Evolutionary conservation across 2,329 filamentous ascomycete species (phyloP).

Genomic region (Alternaria sp.): DNA sequence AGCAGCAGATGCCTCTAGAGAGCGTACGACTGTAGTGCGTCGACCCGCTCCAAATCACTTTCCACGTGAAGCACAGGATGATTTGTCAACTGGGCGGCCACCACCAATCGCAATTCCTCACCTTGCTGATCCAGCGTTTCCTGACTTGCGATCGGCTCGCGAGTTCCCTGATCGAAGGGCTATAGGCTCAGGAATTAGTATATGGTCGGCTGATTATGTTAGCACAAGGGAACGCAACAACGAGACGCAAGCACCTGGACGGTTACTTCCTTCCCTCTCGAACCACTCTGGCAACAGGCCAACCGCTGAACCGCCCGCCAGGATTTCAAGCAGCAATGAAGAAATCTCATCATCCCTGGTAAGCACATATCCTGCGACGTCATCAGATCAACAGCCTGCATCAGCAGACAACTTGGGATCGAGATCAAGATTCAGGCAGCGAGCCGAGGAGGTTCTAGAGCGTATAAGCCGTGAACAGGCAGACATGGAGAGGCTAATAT

Average conservation of each 20-base stretch:
- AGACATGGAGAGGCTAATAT: background rate
- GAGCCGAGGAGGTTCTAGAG: background rate
- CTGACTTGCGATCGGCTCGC: slow-evolving; percentile 1
- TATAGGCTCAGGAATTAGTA: background rate
- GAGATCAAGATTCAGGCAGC: background rate
- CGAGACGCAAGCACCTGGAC: background rate
- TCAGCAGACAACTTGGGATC: background rate
- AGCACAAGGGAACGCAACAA: background rate
- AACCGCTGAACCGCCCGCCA: background rate
- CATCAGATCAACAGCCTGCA: background rate
- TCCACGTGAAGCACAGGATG: background rate
- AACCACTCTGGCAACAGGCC: too few relatives aligned
- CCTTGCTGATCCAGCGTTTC: background rate
- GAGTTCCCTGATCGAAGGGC: background rate
- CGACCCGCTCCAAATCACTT: background rate
- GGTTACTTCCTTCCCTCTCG: background rate
- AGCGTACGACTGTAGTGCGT: background rate
- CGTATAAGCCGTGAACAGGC: background rate
- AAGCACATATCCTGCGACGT: background rate
- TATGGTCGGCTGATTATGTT: background rate
- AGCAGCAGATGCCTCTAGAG: background rate
- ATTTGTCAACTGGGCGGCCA: background rate
- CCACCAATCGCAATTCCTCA: slow-evolving; percentile 1
- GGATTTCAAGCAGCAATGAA: background rate
- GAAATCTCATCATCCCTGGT: background rate